Percentiles rank a stretch among this genome's conserved stretches.
Conservation (phyloP, 2,329 filamentous ascomycete species). For the Hypoxylon sp. region DNA sequence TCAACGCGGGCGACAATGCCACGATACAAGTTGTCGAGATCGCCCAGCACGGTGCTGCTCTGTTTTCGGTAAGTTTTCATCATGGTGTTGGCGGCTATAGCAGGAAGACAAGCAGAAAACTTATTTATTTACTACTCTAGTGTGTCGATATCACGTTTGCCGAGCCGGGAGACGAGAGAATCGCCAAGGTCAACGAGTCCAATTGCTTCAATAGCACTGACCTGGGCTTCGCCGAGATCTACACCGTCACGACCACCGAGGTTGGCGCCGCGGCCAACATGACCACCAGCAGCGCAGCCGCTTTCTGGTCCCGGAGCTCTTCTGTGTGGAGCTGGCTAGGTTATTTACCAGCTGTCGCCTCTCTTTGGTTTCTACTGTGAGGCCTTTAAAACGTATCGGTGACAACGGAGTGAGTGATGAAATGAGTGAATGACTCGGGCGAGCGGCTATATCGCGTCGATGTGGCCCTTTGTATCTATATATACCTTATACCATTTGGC, state of each 20-base stretch:
- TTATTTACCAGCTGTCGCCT: slow-evolving; percentile 53
- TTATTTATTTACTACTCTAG: slow-evolving; percentile 60
- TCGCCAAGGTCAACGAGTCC: slow-evolving; percentile 75
- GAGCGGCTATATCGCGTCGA: slow-evolving; percentile 1
- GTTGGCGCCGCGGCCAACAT: slow-evolving; percentile 49
- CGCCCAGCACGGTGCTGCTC: slow-evolving; percentile 74
- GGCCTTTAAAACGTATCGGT: neutral
- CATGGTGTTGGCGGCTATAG: neutral
- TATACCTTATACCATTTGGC: slow-evolving; percentile 30
- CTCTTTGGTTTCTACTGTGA: slow-evolving; percentile 52
- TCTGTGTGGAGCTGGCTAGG: slow-evolving; percentile 47
- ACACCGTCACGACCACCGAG: slow-evolving; percentile 66
- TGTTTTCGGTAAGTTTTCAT: slow-evolving; percentile 69
- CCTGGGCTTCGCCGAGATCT: slow-evolving; percentile 80
- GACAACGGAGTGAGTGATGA: neutral
- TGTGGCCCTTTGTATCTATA: slow-evolving; percentile 22
- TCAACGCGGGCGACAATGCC: slow-evolving; percentile 82
- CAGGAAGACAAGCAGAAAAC: slow-evolving; percentile 2
- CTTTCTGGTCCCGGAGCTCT: slow-evolving; percentile 35
- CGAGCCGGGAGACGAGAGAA: slow-evolving; percentile 72
- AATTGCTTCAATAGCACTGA: slow-evolving; percentile 91
- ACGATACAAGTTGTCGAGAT: slow-evolving; percentile 79
- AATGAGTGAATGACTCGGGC: neutral
- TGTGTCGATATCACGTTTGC: slow-evolving; percentile 96
- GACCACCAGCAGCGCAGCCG: slow-evolving; percentile 44